Evolutionary conservation across 2,329 filamentous ascomycete species (phyloP).

Genomic region (Colletotrichum camelliae): DNA sequence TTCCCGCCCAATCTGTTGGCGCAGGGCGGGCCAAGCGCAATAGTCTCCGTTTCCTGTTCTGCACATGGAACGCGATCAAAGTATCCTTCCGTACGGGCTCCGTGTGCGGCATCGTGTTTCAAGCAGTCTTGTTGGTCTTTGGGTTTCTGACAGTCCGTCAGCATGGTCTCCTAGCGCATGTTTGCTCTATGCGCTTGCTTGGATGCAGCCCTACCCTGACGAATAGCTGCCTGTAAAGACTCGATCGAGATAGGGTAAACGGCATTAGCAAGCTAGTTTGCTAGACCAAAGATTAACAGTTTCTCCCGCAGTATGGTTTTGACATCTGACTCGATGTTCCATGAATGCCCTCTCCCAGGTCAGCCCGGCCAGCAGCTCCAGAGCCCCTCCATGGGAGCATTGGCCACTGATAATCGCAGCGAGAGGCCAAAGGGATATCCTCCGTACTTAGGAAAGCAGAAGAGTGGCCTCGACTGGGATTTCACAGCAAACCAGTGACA

Average conservation of each 20-base stretch:
- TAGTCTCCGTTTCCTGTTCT: neutral
- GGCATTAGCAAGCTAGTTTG: neutral
- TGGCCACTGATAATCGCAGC: neutral
- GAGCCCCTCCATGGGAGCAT: neutral
- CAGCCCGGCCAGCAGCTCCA: neutral
- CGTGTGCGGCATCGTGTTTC: neutral
- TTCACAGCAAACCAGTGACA: neutral
- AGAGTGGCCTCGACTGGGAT: neutral
- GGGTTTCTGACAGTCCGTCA: neutral
- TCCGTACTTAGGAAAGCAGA: neutral
- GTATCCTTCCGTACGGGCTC: neutral
- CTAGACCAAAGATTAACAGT: neutral
- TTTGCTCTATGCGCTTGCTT: neutral
- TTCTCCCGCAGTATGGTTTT: neutral
- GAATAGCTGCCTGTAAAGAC: neutral
- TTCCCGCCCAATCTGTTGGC: neutral
- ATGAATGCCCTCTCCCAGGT: neutral
- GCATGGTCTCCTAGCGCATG: neutral
- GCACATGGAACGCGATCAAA: neutral
- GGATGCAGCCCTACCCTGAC: neutral
- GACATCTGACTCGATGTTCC: neutral
- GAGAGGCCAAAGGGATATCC: neutral
- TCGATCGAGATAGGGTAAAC: neutral
- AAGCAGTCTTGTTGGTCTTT: neutral
- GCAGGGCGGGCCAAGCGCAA: neutral